These are phyloP conservation scores for Pontederia crassipes DNA, from an alignment of 176 grass and related monocot genomes.

Conservation along the genomic window DNA sequence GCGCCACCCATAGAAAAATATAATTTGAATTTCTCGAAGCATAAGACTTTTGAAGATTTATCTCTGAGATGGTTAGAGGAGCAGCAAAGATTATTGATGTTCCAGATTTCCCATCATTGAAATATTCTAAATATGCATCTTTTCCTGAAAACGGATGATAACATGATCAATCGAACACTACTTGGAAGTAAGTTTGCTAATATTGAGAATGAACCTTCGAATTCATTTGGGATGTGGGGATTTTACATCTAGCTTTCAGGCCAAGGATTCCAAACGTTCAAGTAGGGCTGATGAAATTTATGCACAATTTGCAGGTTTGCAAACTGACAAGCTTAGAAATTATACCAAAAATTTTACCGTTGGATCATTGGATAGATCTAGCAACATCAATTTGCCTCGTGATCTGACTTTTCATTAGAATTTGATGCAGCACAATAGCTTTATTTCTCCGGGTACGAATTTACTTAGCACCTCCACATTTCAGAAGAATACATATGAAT, in stretches of 20 bases:
- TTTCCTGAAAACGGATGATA: slow-evolving; percentile 72
- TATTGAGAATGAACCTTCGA: slow-evolving; percentile 48
- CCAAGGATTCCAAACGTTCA: slow-evolving; percentile 36
- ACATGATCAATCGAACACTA: slow-evolving; percentile 77
- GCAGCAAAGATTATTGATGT: slow-evolving; percentile 72
- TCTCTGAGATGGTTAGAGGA: too few relatives aligned
- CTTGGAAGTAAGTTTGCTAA: slow-evolving; percentile 67
- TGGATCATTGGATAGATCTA: too few relatives aligned
- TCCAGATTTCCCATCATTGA: slow-evolving; percentile 43
- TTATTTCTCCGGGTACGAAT: too few relatives aligned
- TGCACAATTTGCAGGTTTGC: too few relatives aligned
- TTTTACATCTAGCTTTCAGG: slow-evolving; percentile 43
- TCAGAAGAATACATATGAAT: slow-evolving; percentile 33
- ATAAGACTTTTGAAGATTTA: too few relatives aligned
- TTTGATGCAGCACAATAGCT: too few relatives aligned
- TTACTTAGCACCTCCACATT: slow-evolving; percentile 29
- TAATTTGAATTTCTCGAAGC: too few relatives aligned
- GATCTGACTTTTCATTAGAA: too few relatives aligned
- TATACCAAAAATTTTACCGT: too few relatives aligned
- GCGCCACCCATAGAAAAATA: too few relatives aligned
- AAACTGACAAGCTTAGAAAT: too few relatives aligned
- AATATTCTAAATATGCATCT: slow-evolving; percentile 30
- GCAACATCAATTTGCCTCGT: too few relatives aligned
- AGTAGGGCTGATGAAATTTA: slow-evolving; percentile 42
- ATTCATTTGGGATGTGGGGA: slow-evolving; percentile 81